Conservation (phyloP, 345 rosid genomes). For the Jatropha curcas region DNA sequence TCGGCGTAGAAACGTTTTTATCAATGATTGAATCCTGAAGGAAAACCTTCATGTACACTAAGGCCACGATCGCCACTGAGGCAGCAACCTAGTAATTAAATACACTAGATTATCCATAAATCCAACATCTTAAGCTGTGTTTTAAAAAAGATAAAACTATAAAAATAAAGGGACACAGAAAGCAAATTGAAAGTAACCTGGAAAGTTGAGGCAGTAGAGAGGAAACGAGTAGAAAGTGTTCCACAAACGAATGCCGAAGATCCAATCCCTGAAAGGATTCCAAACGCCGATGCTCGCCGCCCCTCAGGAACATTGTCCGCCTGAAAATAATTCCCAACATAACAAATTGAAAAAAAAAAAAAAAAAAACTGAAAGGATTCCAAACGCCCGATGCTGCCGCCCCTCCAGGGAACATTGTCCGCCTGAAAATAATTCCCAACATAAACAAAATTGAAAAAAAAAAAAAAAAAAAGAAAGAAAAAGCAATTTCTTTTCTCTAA, state of each 20-base stretch:
- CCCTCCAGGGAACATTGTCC: slow-evolving; percentile 65
- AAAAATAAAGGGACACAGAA: not conserved
- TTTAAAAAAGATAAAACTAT: not conserved
- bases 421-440: slow-evolving; percentile 43
- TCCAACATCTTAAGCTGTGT: not conserved
- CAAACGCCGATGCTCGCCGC: slow-evolving; percentile 67
- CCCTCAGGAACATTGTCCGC: slow-evolving; percentile 73
- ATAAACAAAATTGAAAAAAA: too few relatives aligned
- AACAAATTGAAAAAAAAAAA: too few relatives aligned
- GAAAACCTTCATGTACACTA: slow-evolving; percentile 62
- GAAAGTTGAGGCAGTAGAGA: slow-evolving; percentile 71
- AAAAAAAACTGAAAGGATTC: slow-evolving; percentile 70
- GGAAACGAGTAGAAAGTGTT: slow-evolving; percentile 71
- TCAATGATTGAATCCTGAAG: slow-evolving; percentile 59
- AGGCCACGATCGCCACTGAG: slow-evolving; percentile 45
- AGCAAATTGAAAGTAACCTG: slow-evolving; percentile 46
- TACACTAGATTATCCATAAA: not conserved
- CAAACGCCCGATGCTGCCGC: slow-evolving; percentile 65
- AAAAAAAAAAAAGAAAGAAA: too few relatives aligned
- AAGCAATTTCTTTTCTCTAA: too few relatives aligned
- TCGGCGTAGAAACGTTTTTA: slow-evolving; percentile 38
- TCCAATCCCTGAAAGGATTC: slow-evolving; percentile 69
- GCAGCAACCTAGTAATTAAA: slow-evolving; percentile 53
- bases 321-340: slow-evolving; percentile 29
- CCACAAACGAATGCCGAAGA: slow-evolving; percentile 82